Conservation (phyloP, 768 basidiomycete species). For the Lepiota brunneoincarnata region DNA sequence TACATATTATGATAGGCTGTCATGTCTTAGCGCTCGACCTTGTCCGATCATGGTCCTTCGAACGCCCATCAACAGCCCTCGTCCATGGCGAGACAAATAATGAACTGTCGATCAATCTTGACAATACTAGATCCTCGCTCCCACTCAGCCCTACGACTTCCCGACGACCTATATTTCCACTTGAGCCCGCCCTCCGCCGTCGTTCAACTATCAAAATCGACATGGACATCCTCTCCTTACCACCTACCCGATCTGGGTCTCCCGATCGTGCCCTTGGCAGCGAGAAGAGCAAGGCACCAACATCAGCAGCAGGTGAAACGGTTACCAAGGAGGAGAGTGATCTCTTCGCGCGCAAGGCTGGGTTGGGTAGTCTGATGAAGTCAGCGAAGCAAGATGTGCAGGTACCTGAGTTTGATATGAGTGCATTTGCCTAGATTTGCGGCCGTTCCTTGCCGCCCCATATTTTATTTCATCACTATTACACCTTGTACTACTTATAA, state of each 20-base stretch:
- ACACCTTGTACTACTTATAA: not conserved
- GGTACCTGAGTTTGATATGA: slow-evolving; percentile 88
- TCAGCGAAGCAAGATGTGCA: slow-evolving; percentile 86
- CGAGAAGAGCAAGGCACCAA: not conserved
- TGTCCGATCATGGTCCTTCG: slow-evolving; percentile 89
- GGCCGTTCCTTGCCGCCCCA: not conserved
- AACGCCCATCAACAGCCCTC: slow-evolving; percentile 56
- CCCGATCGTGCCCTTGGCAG: slow-evolving; percentile 26
- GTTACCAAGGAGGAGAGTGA: slow-evolving; percentile 52
- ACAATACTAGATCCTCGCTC: slow-evolving; percentile 12
- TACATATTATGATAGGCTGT: slow-evolving; percentile 58
- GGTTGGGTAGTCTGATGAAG: slow-evolving; percentile 83
- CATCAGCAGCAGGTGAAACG: slow-evolving; percentile 16
- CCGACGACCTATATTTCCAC: slow-evolving; percentile 44
- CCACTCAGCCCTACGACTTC: slow-evolving; percentile 30
- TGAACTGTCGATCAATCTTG: slow-evolving; percentile 4
- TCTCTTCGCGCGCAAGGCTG: slow-evolving; percentile 62
- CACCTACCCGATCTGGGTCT: slow-evolving; percentile 55
- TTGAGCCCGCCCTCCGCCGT: slow-evolving; percentile 54
- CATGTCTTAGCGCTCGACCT: slow-evolving; percentile 90
- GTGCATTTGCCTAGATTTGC: slow-evolving; percentile 56
- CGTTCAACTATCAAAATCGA: slow-evolving; percentile 83
- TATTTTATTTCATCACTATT: slow-evolving; percentile 9
- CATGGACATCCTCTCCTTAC: slow-evolving; percentile 71
- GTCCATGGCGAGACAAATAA: slow-evolving; percentile 8